Evolutionary conservation across 768 basidiomycete genomes (phyloP), one percentile per base, ranked within the genome.

Genomic region (Tulasnella sp.): DNA sequence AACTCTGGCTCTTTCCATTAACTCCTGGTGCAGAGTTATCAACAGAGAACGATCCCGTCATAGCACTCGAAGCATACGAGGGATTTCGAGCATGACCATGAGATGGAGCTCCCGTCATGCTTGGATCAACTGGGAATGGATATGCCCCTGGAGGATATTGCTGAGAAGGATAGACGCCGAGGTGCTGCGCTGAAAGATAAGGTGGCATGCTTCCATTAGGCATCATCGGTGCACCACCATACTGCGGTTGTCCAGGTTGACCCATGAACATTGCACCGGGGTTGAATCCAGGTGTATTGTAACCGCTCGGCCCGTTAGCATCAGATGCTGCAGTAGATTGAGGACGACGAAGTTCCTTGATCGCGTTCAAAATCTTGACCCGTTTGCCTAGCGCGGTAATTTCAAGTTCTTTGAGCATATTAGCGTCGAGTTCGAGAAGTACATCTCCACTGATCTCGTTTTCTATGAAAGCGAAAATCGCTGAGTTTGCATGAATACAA

Each of bases 401-500:
- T 20, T 91, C 95, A 47, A 99, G 82, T 8, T 69, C 72, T 68
- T 98, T 98, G 59, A 99, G 80, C 13, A 95, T 72, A 60, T 82
- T 83, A 48, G 81, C 77, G 56, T 96, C 90, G 54, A 98, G 82
- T 60, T 95, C 93, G 49, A 98, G 78, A 5, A 99, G 76, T 28
- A 98, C 87, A 59, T 99, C 95, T 16, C 95, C 95, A 0, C 91
- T 87, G 48, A 99, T 98, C 69, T 99, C 95, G 78, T 99, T 91
- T 67, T 98, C 93, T 91, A 62, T 35, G 13, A 31, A 34, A 24
- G 32, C 32, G 42, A 19, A 31, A 43, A 35, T n/a, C 8, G 20
- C 47, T 20, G 34, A 37, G 12, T 37, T 27, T 31, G 10, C 8
- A 24, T 53, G 31, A 15, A 51, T 32, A 15, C 7, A 48, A 51